Conservation (phyloP, 1,284 basidiomycete species). For the Malassezia nana region DNA sequence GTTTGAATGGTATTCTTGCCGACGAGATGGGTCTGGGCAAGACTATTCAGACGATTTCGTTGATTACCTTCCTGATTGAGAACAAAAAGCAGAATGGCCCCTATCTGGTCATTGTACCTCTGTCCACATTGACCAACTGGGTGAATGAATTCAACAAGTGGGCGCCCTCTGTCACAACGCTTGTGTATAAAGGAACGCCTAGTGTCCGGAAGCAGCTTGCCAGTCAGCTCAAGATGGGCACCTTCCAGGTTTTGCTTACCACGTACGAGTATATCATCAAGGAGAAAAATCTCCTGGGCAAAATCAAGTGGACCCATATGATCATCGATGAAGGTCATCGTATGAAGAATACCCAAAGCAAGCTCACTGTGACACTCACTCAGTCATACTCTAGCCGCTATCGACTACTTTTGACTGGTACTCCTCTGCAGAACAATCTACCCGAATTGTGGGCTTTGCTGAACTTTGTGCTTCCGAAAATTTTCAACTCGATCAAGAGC, state of each 20-base stretch:
- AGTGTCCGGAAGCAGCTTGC: slow-evolving; percentile 41
- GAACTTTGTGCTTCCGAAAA: slow-evolving; percentile 94
- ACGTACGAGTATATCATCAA: slow-evolving; percentile 49
- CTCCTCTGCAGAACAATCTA: slow-evolving; percentile 95
- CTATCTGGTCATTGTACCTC: slow-evolving; percentile 47
- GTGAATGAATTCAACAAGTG: slow-evolving; percentile 48
- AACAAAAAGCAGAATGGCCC: slow-evolving; percentile 47
- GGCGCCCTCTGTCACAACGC: slow-evolving; percentile 42
- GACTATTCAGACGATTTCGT: slow-evolving; percentile 48
- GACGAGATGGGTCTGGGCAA: slow-evolving; percentile 49
- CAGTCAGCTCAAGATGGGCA: slow-evolving; percentile 33
- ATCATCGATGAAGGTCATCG: slow-evolving; percentile 66
- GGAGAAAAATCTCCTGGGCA: slow-evolving; percentile 48
- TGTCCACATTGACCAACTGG: slow-evolving; percentile 48
- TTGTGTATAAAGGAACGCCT: slow-evolving; percentile 47
- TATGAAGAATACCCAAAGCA: slow-evolving; percentile 98
- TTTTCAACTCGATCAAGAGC: slow-evolving; percentile 98
- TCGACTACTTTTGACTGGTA: slow-evolving; percentile 92
- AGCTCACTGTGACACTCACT: slow-evolving; percentile 82
- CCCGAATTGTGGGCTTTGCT: slow-evolving; percentile 96
- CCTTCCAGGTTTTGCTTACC: slow-evolving; percentile 46
- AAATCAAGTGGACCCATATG: slow-evolving; percentile 48
- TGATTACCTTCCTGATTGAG: slow-evolving; percentile 49
- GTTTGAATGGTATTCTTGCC: slow-evolving; percentile 47
- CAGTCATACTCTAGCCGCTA: slow-evolving; percentile 86